These are phyloP conservation scores for Coniochaeta ligniaria DNA, from an alignment of 2,329 filamentous ascomycete species.

Conservation along the genomic window DNA sequence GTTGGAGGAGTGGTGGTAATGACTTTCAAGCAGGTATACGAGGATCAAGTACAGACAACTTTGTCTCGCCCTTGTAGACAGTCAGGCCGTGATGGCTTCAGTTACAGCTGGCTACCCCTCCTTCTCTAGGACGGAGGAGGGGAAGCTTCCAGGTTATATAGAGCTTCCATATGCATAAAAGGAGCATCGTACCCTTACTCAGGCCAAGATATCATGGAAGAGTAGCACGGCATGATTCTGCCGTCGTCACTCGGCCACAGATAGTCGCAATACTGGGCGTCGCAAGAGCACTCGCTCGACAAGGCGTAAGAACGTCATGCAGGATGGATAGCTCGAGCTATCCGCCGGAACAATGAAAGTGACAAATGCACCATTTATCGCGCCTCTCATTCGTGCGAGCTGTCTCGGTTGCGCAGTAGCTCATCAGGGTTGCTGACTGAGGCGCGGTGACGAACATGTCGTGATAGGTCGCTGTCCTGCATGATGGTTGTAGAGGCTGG, in stretches of 20 bases:
- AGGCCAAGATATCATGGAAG: neutral
- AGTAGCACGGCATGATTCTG: neutral
- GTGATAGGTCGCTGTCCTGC: neutral
- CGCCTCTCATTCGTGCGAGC: neutral
- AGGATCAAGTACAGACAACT: neutral
- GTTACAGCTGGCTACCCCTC: neutral
- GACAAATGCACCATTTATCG: neutral
- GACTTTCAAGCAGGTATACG: neutral
- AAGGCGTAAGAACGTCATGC: neutral
- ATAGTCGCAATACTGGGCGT: neutral
- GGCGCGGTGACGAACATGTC: neutral
- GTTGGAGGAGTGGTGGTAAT: constrained; percentile 5
- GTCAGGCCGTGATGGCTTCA: neutral
- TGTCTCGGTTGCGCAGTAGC: neutral
- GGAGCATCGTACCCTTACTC: neutral
- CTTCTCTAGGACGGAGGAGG: neutral
- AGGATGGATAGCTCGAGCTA: neutral
- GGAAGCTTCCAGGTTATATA: neutral
- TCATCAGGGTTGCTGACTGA: constrained; percentile 2
- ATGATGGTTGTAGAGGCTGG: neutral
- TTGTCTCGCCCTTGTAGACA: neutral
- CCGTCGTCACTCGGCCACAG: neutral
- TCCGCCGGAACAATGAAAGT: neutral
- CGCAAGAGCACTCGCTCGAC: neutral
- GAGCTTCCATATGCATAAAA: neutral